Evolutionary conservation across 371 early-diverging fungal species (phyloP), one percentile per base, ranked within the genome.

Genomic region (Capillidium heterosporum): DNA sequence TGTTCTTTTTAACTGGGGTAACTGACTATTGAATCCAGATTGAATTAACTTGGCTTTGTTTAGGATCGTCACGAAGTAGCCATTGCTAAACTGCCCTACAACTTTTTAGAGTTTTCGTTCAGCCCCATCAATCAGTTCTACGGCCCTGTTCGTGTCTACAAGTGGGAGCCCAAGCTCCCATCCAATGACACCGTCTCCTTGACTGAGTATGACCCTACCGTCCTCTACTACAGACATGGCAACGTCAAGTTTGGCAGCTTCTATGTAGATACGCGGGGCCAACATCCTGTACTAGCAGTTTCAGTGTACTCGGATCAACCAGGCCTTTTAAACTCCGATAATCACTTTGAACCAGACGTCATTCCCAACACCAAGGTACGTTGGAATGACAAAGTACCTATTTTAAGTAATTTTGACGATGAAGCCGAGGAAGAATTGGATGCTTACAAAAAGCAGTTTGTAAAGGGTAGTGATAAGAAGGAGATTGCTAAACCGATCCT

Each of bases 121-220:
- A 67, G 67, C 28, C 73, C 73, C 1, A 53, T 72, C 54, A 66
- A 70, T 59, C 71, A 70, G 57, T 72, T 72, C 46, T 73, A 68
- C 21, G 61, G 66, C 40, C 71, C 71, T 32, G 19, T 73, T 10
- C 3, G 19, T 11, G 21, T 24, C 41, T 54, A 11, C 24, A 32
- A 50, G 17, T 10, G 23, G 23, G 19, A 24, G 8, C 27, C 17
- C 13, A 27, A 23, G 23, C 4, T 24, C 13, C 47, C 47, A 47
- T 19, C n/a, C n/a, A n/a, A n/a, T n/a, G n/a, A n/a, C n/a, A n/a
- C n/a, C n/a, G n/a, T n/a, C n/a, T n/a, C n/a, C n/a, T n/a, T n/a
- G n/a, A n/a, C 40, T 40, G n/a, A 40, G 10, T 50, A 27, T 8
- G 51, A 50, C 32, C 31, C 51, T 17, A 50, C 51, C 13, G 19